phyloP scores from a whole-genome alignment of 1,284 basidiomycete genomes.

The Apiotrichum laibachii region DNA sequence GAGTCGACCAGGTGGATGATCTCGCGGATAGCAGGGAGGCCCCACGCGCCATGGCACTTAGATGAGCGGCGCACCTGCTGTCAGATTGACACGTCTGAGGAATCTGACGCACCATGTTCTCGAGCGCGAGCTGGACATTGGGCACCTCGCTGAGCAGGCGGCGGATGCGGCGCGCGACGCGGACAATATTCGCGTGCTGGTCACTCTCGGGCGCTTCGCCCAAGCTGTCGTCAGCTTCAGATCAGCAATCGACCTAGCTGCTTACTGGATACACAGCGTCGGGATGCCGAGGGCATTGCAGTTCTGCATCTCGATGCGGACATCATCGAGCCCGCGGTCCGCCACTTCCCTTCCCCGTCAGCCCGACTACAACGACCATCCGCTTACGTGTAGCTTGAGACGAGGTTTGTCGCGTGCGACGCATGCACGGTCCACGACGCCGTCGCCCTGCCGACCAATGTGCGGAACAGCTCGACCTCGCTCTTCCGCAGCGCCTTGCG shows the following conservation, averaged over 20 bases:
- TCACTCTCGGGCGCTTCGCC: neutral
- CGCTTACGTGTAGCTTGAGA: conserved; percentile 2
- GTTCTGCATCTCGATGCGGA: conserved; percentile 10
- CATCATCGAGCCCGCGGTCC: neutral
- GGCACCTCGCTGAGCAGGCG: conserved; percentile 2
- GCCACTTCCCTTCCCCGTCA: conserved; percentile 5
- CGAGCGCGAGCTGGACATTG: conserved; percentile 11
- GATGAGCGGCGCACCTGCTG: neutral
- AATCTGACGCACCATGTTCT: conserved; percentile 18
- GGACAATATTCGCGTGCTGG: neutral
- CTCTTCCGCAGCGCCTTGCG: neutral
- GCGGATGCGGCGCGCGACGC: neutral
- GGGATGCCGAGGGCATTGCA: conserved; percentile 6
- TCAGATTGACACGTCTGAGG: neutral
- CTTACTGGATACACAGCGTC: conserved; percentile 19
- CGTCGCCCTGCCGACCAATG: neutral
- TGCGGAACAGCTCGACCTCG: neutral
- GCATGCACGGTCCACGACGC: conserved; percentile 16
- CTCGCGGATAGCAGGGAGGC: conserved; percentile 2
- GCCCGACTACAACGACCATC: neutral
- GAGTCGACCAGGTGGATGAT: conserved; percentile 10
- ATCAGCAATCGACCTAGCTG: neutral
- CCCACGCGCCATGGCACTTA: conserved; percentile 10
- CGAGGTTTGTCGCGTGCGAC: conserved; percentile 18
- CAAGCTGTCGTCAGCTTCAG: neutral